These are phyloP conservation scores for Kandelia obovata DNA, from an alignment of 345 rosid species.

Conservation along the genomic window DNA sequence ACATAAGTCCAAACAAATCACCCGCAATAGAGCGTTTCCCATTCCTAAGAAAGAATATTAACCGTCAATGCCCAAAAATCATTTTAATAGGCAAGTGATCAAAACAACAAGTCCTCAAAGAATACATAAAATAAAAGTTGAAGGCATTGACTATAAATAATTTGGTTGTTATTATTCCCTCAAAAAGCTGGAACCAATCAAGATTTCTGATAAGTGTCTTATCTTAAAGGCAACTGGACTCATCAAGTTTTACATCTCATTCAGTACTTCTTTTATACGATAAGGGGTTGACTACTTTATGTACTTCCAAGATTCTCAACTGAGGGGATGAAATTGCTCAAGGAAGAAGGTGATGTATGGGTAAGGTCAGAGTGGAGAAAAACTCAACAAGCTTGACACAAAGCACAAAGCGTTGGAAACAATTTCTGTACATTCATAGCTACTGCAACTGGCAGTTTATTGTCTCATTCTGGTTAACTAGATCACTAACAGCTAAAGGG, in stretches of 20 bases:
- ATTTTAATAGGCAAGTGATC: constrained; percentile 23
- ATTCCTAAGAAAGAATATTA: constrained; percentile 67
- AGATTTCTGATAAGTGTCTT: too few relatives aligned
- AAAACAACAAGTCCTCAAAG: constrained; percentile 8
- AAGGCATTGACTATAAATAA: neutral
- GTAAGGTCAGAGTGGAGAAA: too few relatives aligned
- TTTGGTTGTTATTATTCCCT: neutral
- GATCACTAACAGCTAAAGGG: neutral
- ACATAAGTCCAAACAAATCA: constrained; percentile 94
- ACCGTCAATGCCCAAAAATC: constrained; percentile 37
- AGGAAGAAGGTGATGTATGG: too few relatives aligned
- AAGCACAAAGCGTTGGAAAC: too few relatives aligned
- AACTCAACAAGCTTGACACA: too few relatives aligned
- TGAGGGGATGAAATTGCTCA: too few relatives aligned
- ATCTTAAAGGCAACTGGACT: too few relatives aligned
- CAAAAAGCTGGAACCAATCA: neutral
- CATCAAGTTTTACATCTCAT: too few relatives aligned
- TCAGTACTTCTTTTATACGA: too few relatives aligned
- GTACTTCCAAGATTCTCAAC: too few relatives aligned
- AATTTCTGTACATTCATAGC: neutral
- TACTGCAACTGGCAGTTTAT: neutral
- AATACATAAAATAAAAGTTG: constrained; percentile 19
- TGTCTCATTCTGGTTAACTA: neutral
- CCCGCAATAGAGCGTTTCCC: constrained; percentile 83
- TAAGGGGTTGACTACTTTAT: too few relatives aligned